These are phyloP conservation scores for Centella asiatica DNA, from an alignment of 129 eudicot species.

Conservation along the genomic window DNA sequence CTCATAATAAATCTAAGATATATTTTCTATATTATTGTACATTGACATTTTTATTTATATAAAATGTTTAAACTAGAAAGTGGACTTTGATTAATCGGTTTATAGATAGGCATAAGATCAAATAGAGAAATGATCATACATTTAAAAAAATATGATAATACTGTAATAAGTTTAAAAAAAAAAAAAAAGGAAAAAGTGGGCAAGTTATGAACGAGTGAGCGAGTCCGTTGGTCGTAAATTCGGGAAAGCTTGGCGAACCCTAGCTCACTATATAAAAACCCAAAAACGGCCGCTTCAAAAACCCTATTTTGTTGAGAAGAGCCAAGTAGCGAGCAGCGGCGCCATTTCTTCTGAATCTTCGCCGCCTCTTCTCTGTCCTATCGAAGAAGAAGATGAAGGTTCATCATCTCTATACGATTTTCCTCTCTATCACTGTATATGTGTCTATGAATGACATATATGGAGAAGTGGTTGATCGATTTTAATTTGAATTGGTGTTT, in stretches of 20 bases:
- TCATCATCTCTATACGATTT: neutral
- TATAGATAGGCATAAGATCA: too few species aligned
- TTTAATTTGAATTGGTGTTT: neutral
- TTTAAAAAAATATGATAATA: too few species aligned
- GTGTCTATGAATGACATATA: neutral
- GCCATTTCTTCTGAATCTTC: neutral
- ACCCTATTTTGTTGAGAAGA: slow-evolving; percentile 7
- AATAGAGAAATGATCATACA: too few species aligned
- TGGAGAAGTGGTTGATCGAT: neutral
- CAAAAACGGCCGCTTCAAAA: neutral
- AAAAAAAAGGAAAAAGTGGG: too few species aligned
- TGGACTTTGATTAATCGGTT: too few species aligned
- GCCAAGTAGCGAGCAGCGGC: neutral
- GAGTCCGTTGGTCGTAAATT: too few species aligned
- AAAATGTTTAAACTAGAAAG: too few species aligned
- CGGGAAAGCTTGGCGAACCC: neutral
- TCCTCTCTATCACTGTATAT: neutral
- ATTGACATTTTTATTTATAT: too few species aligned
- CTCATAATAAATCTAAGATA: too few species aligned
- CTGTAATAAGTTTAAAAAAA: too few species aligned
- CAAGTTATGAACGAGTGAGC: too few species aligned
- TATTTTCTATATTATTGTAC: too few species aligned
- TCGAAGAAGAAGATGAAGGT: slow-evolving; percentile 9
- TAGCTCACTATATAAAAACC: neutral
- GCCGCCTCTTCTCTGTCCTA: neutral